These are phyloP conservation scores for Salisapilia sapeloensis DNA, from an alignment of 352 stramenopile species.

Conservation along the genomic window DNA sequence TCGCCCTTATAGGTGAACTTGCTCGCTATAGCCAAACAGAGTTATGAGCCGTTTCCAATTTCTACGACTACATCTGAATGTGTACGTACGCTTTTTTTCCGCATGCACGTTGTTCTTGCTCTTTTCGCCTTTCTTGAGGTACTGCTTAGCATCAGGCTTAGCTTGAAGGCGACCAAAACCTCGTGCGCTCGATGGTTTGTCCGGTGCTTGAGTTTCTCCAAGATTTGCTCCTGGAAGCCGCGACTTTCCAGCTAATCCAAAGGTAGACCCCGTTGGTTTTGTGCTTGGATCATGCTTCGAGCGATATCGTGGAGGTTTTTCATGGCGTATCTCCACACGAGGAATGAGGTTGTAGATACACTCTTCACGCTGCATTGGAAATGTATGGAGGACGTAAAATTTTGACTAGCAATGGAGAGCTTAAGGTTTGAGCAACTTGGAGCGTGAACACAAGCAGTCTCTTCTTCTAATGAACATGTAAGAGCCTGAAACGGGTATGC, in stretches of 20 bases:
- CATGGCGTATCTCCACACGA: conserved; percentile 26
- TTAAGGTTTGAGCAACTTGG: no score
- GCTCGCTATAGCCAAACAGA: conserved; percentile 14
- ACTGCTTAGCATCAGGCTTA: conserved; percentile 54
- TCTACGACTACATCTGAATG: conserved; percentile 10
- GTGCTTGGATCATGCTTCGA: conserved; percentile 79
- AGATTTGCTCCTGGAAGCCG: conserved; percentile 52
- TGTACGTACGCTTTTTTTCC: conserved; percentile 29
- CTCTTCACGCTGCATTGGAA: conserved; percentile 69
- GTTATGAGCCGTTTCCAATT: conserved; percentile 9
- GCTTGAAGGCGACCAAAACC: conserved; percentile 36
- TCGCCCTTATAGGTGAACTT: conserved; percentile 54
- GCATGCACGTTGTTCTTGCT: conserved; percentile 22
- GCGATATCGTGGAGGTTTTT: conserved; percentile 76
- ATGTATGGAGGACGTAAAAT: no score
- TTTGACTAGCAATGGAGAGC: no score
- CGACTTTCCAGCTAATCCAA: conserved; percentile 59
- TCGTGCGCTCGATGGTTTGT: conserved; percentile 33
- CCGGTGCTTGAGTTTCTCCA: conserved; percentile 16
- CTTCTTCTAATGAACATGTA: no score
- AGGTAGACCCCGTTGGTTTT: conserved; percentile 76
- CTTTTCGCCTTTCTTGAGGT: conserved; percentile 50
- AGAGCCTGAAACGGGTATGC: no score
- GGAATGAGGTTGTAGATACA: conserved; percentile 89
- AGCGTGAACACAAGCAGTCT: no score